Evolutionary conservation across 306 rosid genomes (phyloP), one percentile per base, ranked within the genome.

Genomic region (Vigna trinervia): DNA sequence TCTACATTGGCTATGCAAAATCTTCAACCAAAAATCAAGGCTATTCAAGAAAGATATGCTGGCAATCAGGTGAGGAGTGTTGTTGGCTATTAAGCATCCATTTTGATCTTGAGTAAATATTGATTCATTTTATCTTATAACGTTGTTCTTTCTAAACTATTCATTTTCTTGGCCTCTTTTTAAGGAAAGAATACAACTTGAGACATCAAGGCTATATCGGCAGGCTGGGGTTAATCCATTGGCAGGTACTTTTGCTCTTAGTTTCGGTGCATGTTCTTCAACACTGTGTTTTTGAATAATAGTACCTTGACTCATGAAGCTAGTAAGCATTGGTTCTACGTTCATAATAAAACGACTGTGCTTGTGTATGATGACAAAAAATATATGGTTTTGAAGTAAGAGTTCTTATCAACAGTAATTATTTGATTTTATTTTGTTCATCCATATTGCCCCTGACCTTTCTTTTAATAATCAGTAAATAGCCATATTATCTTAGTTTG

Each of bases 181-280:
- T 59, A 87, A 96, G 99, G 99, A 92, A 92, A 96, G 98, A 88
- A 96, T 96, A 84, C 98, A 96, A 88, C 99, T 96, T 61, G 99
- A 96, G 89, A 96, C 99, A 5, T 92, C 99, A 78, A 86, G 99
- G 85, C 84, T 92, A 61, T 92, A 96, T 84, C 86, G 28, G 77
- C 97, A 96, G 77, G 99, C 99, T 13, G 99, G 99, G 86, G 96
- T 96, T 69, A 96, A 96, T 83, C 99, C 99, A 53, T 83, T 92
- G 87, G 99, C 99, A 84, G 98, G 99, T 91, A 81, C 53, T 38
- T 39, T 51, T 12, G 45, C 22, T 77, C 56, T 48, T 52, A 43
- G 20, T 52, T 22, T 60, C 47, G 19, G 46, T 23, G 39, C 39
- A 30, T 77, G 46, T 39, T 75, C 67, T 74, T 84, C 4, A 32